phyloP scores from a whole-genome alignment of 768 basidiomycete species.

The Porpolomopsis calyptriformis region DNA sequence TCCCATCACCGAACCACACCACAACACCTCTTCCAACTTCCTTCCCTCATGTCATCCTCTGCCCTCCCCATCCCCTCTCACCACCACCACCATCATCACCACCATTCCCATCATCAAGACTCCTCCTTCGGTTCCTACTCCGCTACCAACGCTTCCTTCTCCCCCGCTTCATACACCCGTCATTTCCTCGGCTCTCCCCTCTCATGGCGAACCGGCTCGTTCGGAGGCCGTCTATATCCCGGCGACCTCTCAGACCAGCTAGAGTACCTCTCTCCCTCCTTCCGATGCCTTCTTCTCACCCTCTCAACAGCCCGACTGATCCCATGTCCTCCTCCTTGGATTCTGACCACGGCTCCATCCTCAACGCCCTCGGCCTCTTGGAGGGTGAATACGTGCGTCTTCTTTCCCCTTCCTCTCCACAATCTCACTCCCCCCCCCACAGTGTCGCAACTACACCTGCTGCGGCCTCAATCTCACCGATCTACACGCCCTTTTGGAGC shows the following conservation, averaged over 20 bases:
- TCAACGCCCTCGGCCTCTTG: constrained; percentile 48
- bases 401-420: neutral
- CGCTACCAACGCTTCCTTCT: constrained; percentile 41
- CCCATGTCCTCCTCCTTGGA: constrained; percentile 20
- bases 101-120: constrained; percentile 12
- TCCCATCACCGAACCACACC: neutral
- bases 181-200: constrained; percentile 64
- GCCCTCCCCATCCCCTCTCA: constrained; percentile 31
- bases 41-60: constrained; percentile 36
- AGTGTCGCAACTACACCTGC: constrained; percentile 86
- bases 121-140: constrained; percentile 43
- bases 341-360: constrained; percentile 14
- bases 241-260: constrained; percentile 55
- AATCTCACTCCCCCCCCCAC: constrained; percentile 3
- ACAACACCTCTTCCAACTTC: constrained; percentile 15
- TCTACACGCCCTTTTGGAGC: constrained; percentile 64
- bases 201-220: constrained; percentile 61
- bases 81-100: too few relatives aligned
- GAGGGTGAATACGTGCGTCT: constrained; percentile 63
- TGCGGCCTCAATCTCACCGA: constrained; percentile 64
- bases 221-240: constrained; percentile 51
- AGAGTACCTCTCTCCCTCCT: too few relatives aligned
- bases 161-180: constrained; percentile 55
- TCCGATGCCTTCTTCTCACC: too few relatives aligned
- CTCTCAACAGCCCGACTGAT: too few relatives aligned